Evolutionary conservation across 2,329 filamentous ascomycete genomes (phyloP).

Genomic region (Penicillium frequentans): DNA sequence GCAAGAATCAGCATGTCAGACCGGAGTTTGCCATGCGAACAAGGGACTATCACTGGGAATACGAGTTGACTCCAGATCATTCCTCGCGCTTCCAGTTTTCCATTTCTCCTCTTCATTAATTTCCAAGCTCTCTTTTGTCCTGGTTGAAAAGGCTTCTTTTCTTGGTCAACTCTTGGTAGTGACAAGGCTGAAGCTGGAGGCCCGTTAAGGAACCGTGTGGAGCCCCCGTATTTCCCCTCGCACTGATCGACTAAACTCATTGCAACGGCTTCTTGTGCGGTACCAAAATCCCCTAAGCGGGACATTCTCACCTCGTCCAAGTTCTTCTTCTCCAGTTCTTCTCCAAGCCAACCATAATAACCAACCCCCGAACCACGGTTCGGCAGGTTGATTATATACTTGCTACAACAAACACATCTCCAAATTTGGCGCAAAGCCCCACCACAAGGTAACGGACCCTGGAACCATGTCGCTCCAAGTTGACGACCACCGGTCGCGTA

Average conservation of each 20-base stretch:
- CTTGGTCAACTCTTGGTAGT: background rate
- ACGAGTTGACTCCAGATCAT: background rate
- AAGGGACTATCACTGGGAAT: background rate
- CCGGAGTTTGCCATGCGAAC: background rate
- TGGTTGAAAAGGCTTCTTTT: background rate
- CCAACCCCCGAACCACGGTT: background rate
- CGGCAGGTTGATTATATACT: constrained; percentile 3
- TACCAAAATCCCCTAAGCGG: background rate
- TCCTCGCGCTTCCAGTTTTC: background rate
- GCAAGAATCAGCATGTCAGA: background rate
- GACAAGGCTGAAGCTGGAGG: background rate
- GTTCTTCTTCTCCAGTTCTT: background rate
- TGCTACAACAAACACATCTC: constrained; percentile 16
- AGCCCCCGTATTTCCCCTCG: background rate
- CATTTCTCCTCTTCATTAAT: background rate
- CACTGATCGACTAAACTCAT: background rate
- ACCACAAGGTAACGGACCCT: background rate
- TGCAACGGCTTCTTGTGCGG: background rate
- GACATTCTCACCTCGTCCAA: background rate
- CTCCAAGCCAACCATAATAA: background rate
- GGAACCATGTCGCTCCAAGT: constrained; percentile 40
- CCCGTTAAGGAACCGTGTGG: background rate
- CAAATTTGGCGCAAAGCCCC: constrained; percentile 10
- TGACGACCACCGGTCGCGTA: constrained; percentile 43
- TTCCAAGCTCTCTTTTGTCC: background rate